Evolutionary conservation across 768 basidiomycete genomes (phyloP).

Genomic region (Boletus vinaceobasis): DNA sequence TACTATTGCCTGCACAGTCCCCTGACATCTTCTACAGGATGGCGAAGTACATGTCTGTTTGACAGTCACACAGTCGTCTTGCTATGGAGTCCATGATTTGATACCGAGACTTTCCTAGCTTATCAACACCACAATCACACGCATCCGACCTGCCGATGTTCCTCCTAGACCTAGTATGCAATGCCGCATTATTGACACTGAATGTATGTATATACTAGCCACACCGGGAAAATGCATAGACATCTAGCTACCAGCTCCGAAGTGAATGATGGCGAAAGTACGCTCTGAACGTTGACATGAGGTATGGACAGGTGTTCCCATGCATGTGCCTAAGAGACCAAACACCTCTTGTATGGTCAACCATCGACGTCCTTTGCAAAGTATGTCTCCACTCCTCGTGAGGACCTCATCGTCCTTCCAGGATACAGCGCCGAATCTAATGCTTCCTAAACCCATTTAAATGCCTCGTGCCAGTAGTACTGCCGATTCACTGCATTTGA

Average conservation of each 20-base stretch:
- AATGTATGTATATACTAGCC: background rate
- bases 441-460: background rate
- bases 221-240: background rate
- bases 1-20: background rate
- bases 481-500: background rate
- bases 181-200: background rate
- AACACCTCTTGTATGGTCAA: background rate
- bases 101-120: background rate
- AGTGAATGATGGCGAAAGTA: too few relatives aligned
- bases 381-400: background rate
- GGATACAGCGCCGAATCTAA: background rate
- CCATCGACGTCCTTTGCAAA: background rate
- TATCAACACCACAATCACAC: background rate
- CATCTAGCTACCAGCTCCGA: background rate
- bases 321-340: too few relatives aligned
- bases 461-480: background rate
- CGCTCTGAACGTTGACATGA: background rate
- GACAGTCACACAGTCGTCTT: conserved; percentile 12
- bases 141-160: background rate
- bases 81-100: background rate
- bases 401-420: background rate
- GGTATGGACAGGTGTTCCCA: background rate
- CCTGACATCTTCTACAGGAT: conserved; percentile 44
- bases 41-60: conserved; percentile 82
- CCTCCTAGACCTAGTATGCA: background rate